A percentile compares a stretch with the other conserved stretches of the same genome.
Conservation (phyloP, 495 filamentous ascomycete genomes). For the Neurospora sp. region DNA sequence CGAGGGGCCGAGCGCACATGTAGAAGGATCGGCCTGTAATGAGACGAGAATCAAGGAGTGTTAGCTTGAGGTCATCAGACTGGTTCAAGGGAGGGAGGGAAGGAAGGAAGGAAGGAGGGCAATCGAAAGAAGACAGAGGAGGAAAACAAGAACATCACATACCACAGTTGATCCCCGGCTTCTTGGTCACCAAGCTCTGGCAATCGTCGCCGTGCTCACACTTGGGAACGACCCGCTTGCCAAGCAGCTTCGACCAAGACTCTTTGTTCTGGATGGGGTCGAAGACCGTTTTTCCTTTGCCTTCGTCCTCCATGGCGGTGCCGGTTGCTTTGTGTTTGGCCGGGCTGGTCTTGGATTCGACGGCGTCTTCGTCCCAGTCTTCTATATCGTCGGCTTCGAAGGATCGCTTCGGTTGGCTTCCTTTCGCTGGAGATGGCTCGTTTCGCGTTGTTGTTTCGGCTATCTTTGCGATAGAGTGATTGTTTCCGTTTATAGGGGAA, state of each 20-base stretch:
- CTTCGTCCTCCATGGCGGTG: slow-evolving; percentile 2
- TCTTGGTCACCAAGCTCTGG: slow-evolving; percentile 70
- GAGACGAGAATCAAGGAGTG: neutral
- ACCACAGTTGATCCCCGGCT: slow-evolving; percentile 69
- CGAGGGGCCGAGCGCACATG: slow-evolving; percentile 72
- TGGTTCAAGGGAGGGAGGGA: neutral
- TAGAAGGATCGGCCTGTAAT: slow-evolving; percentile 66
- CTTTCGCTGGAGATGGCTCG: neutral
- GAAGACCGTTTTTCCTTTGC: slow-evolving; percentile 31
- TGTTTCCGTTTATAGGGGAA: neutral
- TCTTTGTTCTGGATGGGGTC: slow-evolving; percentile 69
- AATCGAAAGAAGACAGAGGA: neutral
- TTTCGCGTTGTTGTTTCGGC: neutral
- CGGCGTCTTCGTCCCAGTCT: neutral
- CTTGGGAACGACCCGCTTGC: slow-evolving; percentile 58
- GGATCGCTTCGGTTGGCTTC: neutral
- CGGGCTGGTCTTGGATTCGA: neutral
- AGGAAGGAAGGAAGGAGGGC: neutral
- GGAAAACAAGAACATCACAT: slow-evolving; percentile 7
- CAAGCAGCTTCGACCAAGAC: slow-evolving; percentile 78
- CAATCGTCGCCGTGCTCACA: slow-evolving; percentile 90
- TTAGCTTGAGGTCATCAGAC: neutral
- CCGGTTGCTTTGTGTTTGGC: neutral
- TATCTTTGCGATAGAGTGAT: neutral
- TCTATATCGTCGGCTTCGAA: neutral